Evolutionary conservation across 805 yeast genomes (phyloP), one percentile per base, ranked within the genome.

Genomic region (Myxozyma neotropica): DNA sequence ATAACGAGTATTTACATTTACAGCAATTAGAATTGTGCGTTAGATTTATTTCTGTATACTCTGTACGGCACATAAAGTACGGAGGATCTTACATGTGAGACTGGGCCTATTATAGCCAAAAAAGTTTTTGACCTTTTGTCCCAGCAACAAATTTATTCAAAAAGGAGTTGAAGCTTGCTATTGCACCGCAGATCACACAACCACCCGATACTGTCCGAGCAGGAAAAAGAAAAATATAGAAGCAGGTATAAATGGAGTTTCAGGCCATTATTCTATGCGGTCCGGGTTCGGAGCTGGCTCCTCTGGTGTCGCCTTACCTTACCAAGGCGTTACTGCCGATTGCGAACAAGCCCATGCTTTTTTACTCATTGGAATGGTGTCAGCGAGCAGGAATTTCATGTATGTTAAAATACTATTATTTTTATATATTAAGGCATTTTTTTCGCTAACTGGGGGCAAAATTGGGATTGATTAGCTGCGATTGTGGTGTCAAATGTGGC

Each of bases 201-300:
- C 1, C 2, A 15, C 43, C 36, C 13, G 21, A 27, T 3, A 44
- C 4, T 23, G 7, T n/a, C n/a, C n/a, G n/a, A n/a, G n/a, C 13
- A 49, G 19, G 10, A n/a, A 21, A n/a, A 3, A 23, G 36, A 19
- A 36, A 21, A 27, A 21, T 10, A 39, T 3, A 40, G 10, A 15
- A 38, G 8, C 21, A n/a, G 43, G 38, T 12, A 39, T 27, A 23
- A 6, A 92, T 93, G 97, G 96, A 91, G 75, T 87, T 91, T 71
- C 96, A 92, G 70, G 97, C 96, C 0, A 80, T 93, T 50, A 83
- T 93, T 21, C 82, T 90, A 58, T 92, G 98, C 75, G 98, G 98
- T 1, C 83, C 82, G 53, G 98, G 98, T 13, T 77, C 78, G 19
- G 79, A 80, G 48, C 77, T 94, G 66, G 72, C 82, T 15, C 98